Percentiles rank a stretch among this genome's conserved stretches.
These are phyloP conservation scores for Nakaseomyces bracarensis DNA, from an alignment of 1,139 yeast genomes.

Conservation along the genomic window DNA sequence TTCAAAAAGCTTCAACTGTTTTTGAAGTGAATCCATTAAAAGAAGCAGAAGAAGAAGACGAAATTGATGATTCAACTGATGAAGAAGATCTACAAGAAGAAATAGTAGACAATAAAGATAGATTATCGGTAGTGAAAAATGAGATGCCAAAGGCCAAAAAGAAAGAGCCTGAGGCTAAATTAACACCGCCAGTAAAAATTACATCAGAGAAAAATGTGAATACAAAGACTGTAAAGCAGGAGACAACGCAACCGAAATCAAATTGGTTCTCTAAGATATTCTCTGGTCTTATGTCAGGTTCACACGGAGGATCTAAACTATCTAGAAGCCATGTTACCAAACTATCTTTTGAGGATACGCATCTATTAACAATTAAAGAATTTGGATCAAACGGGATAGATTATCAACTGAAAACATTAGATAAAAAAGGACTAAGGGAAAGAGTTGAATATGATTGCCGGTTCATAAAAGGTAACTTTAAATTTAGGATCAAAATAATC, in stretches of 20 bases:
- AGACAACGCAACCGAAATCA: slow-evolving; percentile 8
- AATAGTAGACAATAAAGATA: neutral
- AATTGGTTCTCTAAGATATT: slow-evolving; percentile 24
- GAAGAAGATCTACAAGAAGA: no score
- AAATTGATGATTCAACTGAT: no score
- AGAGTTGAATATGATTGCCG: slow-evolving; percentile 27
- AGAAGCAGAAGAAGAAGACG: slow-evolving; percentile 3
- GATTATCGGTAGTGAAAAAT: neutral
- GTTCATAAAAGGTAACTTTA: slow-evolving; percentile 23
- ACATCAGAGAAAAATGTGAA: slow-evolving; percentile 3
- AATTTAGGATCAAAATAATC: slow-evolving; percentile 22
- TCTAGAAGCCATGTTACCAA: slow-evolving; percentile 18
- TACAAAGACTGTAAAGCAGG: slow-evolving; percentile 4
- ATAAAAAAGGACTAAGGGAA: slow-evolving; percentile 18
- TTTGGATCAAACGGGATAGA: slow-evolving; percentile 25
- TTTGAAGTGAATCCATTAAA: slow-evolving; percentile 2
- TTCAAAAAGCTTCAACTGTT: slow-evolving; percentile 4
- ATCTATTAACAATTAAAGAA: slow-evolving; percentile 23
- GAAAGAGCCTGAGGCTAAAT: neutral
- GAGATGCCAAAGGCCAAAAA: neutral
- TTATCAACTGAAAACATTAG: slow-evolving; percentile 20
- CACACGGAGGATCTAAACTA: slow-evolving; percentile 10
- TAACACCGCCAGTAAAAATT: slow-evolving; percentile 2
- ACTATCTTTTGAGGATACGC: slow-evolving; percentile 27
- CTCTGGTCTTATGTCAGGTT: slow-evolving; percentile 14